Conservation (phyloP, 163 green algal genomes). For the Scenedesmus sp. region DNA sequence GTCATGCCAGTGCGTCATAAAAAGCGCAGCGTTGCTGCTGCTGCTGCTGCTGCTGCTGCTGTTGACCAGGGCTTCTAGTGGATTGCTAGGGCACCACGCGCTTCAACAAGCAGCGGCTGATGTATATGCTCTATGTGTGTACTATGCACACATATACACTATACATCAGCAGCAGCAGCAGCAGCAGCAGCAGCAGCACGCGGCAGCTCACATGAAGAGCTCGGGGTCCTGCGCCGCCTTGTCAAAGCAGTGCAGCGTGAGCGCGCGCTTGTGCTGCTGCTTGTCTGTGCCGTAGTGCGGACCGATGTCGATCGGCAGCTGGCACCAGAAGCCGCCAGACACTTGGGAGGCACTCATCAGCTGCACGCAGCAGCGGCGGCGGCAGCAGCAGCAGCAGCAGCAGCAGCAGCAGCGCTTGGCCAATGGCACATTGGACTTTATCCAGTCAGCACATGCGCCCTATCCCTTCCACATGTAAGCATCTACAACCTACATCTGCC, state of each 20-base stretch:
- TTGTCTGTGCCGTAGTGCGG: not conserved
- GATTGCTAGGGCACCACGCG: too few species aligned
- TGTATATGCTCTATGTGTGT: too few species aligned
- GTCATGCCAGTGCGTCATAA: not conserved
- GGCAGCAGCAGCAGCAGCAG: not conserved
- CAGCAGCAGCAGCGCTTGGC: not conserved
- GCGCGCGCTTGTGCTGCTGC: not conserved
- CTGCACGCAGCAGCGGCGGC: not conserved
- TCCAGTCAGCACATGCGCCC: too few species aligned
- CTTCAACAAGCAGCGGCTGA: too few species aligned
- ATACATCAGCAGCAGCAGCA: not conserved
- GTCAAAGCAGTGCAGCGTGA: constrained; percentile 37
- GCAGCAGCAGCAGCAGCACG: not conserved
- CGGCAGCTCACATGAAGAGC: constrained; percentile 1
- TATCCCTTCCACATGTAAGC: too few species aligned
- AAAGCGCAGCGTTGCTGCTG: not conserved
- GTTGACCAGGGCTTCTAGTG: not conserved
- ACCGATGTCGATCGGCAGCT: constrained; percentile 18
- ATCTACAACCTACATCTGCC: too few species aligned
- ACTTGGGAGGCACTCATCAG: constrained; percentile 33
- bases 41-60: not conserved
- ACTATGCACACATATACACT: not conserved
- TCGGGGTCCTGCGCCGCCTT: constrained; percentile 15
- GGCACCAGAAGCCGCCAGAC: constrained; percentile 43
- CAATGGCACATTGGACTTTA: too few species aligned